Base-by-base conservation (phyloP, 352 stramenopile genomes). In the Pythium dissotocum region DNA sequence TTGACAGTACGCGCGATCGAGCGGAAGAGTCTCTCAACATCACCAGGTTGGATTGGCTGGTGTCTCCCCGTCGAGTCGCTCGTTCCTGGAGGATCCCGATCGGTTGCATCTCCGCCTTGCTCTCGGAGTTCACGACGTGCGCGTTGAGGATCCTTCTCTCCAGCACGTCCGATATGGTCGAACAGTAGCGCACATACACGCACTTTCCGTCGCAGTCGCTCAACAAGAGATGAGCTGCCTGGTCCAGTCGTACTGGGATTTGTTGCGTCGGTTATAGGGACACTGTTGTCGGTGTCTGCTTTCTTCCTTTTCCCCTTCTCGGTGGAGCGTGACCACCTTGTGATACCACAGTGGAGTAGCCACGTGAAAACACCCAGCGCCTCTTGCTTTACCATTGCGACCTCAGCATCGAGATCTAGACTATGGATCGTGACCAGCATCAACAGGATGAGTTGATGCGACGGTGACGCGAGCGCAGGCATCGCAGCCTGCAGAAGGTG, bases 121-220 rank as follows among this genome's bases (percentile, higher is more conserved):
- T 55, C 6, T 42, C 63, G 26, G 10, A 5, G 32, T 14, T 58
- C 21, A 6, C 35, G 26, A 14, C 26, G 59, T 61, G 42, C 14
- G 0, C 28, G 18, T 18, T 26, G 10, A 1, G 9, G 1, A 10
- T 48, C 44, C 7, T 66, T 63, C 21, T 56, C 62, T 38, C 16
- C 12, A 1, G 57, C 10, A 1, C 26, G 4, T 2, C 38, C 62
- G 2, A 76, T 36, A 3, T 65, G 35, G 1, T 77, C 72, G 24
- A 79, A 73, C 1, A 78, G 28, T 8, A 78, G 63, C 9, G 70
- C 48, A 21, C 73, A 82, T 4, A 77, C 36, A 0, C 76, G 76
- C 9, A 82, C 68, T 52, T 75, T 80, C n/a, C 67, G 70, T 2
- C 76, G 70, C 0, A 82, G 33, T 16, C 70, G 54, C 16, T 80